Conservation (phyloP, 1,139 yeast species). For the Hanseniaspora sp. region DNA sequence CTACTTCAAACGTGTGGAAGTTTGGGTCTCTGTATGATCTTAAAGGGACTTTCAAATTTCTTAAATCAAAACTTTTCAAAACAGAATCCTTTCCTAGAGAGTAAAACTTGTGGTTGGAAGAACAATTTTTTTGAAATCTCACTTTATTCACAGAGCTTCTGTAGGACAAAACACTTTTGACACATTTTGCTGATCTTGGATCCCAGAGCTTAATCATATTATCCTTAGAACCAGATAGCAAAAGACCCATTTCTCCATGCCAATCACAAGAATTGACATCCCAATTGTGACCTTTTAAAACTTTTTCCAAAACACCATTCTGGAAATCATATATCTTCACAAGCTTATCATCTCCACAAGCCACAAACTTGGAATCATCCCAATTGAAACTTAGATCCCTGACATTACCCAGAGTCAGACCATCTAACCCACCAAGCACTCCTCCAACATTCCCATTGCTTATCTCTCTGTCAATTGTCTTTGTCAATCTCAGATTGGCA, state of each 20-base stretch:
- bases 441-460: constrained; percentile 10
- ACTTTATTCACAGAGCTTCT: constrained; percentile 86
- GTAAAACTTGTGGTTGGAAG: constrained; percentile 31
- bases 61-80: constrained; percentile 10
- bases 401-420: constrained; percentile 42
- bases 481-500: constrained; percentile 91
- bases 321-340: constrained; percentile 90
- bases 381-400: constrained; percentile 85
- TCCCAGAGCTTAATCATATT: constrained; percentile 92
- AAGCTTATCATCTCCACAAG: constrained; percentile 84
- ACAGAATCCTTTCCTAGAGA: constrained; percentile 12
- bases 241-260: constrained; percentile 81
- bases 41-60: neutral
- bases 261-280: constrained; percentile 95
- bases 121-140: constrained; percentile 46
- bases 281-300: constrained; percentile 91
- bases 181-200: constrained; percentile 64
- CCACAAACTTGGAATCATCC: constrained; percentile 77
- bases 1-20: constrained; percentile 14
- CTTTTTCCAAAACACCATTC: constrained; percentile 73
- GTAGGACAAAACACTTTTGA: constrained; percentile 78
- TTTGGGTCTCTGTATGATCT: constrained; percentile 7
- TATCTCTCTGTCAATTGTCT: constrained; percentile 67
- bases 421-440: constrained; percentile 25
- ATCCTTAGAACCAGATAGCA: constrained; percentile 86